Evolutionary conservation across 495 filamentous ascomycete genomes (phyloP).

Genomic region (Apodospora peruviana): DNA sequence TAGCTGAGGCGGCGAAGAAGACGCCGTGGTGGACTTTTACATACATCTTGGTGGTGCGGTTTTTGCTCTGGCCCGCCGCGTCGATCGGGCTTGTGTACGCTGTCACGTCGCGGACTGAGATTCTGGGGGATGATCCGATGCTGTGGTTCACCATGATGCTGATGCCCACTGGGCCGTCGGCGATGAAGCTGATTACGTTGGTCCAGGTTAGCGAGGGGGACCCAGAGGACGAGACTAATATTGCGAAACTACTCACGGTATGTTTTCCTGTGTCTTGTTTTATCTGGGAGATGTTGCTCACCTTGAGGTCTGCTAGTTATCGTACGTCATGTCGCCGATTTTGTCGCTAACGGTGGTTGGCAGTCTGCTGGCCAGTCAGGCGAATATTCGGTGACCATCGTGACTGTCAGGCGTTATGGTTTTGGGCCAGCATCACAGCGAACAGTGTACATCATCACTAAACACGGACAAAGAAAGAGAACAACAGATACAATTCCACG

Average conservation of each 20-base stretch:
- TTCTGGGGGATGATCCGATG: constrained; percentile 60
- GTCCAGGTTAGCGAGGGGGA: constrained; percentile 57
- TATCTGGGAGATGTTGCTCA: neutral
- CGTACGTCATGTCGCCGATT: constrained; percentile 16
- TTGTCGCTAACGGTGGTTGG: constrained; percentile 16
- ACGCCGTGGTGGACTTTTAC: constrained; percentile 43
- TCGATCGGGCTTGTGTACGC: constrained; percentile 57
- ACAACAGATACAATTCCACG: no score
- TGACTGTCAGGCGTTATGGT: no score
- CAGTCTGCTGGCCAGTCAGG: constrained; percentile 14
- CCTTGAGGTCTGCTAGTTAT: constrained; percentile 2
- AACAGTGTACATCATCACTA: no score
- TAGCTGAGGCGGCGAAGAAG: neutral
- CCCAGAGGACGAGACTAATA: constrained; percentile 58
- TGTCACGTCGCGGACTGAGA: constrained; percentile 52
- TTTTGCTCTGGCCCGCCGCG: constrained; percentile 22
- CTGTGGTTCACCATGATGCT: constrained; percentile 75
- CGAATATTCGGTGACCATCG: constrained; percentile 8
- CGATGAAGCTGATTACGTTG: constrained; percentile 62
- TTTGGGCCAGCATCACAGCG: no score
- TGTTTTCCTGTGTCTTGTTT: constrained; percentile 10
- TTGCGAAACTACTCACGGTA: constrained; percentile 66
- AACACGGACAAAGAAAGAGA: no score
- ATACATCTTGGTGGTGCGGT: constrained; percentile 42
- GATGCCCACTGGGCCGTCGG: constrained; percentile 68